These are phyloP conservation scores for Isabelozyma rhagii DNA, from an alignment of 805 yeast genomes.

Conservation along the genomic window DNA sequence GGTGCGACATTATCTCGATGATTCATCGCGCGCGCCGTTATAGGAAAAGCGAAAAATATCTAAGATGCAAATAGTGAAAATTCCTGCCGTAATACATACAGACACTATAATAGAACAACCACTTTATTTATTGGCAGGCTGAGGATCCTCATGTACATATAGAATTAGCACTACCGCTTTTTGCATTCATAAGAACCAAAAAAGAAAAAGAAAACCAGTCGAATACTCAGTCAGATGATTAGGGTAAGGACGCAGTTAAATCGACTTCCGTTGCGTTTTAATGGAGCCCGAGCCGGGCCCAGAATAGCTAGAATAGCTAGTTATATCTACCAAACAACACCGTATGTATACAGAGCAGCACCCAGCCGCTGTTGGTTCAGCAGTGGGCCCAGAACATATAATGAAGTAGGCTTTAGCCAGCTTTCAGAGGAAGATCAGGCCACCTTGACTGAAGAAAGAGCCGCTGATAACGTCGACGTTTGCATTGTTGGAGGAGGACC, in stretches of 20 bases:
- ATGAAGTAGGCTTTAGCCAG: neutral
- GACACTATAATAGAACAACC: too few species aligned
- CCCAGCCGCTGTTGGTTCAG: neutral
- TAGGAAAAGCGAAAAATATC: neutral
- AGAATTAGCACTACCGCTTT: neutral
- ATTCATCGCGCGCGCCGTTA: neutral
- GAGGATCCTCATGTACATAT: neutral
- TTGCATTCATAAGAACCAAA: too few species aligned
- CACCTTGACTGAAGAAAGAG: conserved; percentile 61
- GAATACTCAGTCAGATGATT: neutral
- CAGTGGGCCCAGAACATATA: neutral
- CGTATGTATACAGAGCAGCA: neutral
- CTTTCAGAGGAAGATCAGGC: conserved; percentile 42
- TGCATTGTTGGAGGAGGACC: conserved; percentile 98
- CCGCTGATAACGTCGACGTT: conserved; percentile 84
- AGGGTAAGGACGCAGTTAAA: neutral
- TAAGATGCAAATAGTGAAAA: neutral
- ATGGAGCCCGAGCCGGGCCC: neutral
- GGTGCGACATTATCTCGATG: neutral
- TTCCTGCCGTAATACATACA: neutral
- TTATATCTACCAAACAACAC: neutral
- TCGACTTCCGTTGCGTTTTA: neutral
- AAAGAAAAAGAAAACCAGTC: neutral
- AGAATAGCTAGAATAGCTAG: neutral
- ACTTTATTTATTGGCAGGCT: neutral